phyloP scores from a whole-genome alignment of 371 early-diverging fungal species.

The Parasitella parasitica region DNA sequence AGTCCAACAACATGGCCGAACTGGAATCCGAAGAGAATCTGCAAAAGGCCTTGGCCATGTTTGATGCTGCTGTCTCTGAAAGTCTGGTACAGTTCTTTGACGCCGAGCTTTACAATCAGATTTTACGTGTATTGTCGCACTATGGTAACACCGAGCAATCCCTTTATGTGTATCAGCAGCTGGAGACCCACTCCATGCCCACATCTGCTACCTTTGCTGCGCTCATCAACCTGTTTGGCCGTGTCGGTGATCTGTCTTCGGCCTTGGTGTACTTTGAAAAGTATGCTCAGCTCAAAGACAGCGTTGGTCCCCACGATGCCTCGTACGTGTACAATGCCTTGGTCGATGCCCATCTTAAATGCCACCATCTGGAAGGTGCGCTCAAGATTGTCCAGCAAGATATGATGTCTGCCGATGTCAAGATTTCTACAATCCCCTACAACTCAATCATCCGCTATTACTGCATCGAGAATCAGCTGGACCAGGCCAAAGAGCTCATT shows the following conservation, averaged over 20 bases:
- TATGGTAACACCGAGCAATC: conserved; percentile 44
- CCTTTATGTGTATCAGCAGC: conserved; percentile 31
- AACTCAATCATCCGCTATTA: conserved; percentile 50
- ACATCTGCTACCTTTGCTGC: conserved; percentile 51
- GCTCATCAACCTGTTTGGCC: conserved; percentile 50
- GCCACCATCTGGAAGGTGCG: conserved; percentile 37
- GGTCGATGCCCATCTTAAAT: conserved; percentile 49
- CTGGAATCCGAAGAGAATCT: conserved; percentile 43
- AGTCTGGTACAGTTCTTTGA: conserved; percentile 33
- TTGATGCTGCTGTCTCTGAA: conserved; percentile 26
- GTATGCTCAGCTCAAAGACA: conserved; percentile 23
- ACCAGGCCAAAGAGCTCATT: conserved; percentile 36
- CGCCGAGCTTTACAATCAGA: conserved; percentile 44
- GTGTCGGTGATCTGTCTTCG: conserved; percentile 40
- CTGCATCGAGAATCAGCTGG: conserved; percentile 29
- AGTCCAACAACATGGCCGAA: conserved; percentile 25
- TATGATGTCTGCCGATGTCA: conserved; percentile 34
- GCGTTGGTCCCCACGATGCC: conserved; percentile 38
- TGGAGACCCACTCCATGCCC: conserved; percentile 27
- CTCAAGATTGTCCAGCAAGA: conserved; percentile 42
- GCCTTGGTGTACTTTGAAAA: conserved; percentile 39
- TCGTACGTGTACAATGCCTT: conserved; percentile 52
- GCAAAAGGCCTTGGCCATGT: conserved; percentile 36
- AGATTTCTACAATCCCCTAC: conserved; percentile 43
- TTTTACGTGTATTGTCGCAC: conserved; percentile 50